These are phyloP conservation scores for Amanita thiersii DNA, from an alignment of 768 basidiomycete genomes.

Conservation along the genomic window DNA sequence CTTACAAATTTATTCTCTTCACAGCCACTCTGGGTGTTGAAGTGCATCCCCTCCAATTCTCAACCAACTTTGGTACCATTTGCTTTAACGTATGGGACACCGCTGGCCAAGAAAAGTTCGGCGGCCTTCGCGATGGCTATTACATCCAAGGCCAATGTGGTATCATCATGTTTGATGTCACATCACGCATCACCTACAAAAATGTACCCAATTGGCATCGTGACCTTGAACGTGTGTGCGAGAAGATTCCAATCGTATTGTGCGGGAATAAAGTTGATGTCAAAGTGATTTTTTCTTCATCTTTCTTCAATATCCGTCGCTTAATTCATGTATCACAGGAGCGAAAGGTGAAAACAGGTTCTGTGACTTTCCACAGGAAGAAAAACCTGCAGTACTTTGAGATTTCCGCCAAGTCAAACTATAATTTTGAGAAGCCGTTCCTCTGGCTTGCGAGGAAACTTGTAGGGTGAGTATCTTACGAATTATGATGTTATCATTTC, in stretches of 20 bases:
- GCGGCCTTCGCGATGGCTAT: conserved; percentile 95
- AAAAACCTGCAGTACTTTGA: conserved; percentile 99
- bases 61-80: conserved; percentile 98
- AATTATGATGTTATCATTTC: background rate
- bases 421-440: conserved; percentile 99
- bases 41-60: conserved; percentile 92
- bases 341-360: conserved; percentile 98
- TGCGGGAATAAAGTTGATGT: conserved; percentile 99
- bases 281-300: conserved; percentile 53
- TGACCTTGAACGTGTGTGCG: conserved; percentile 98
- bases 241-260: conserved; percentile 98
- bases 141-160: conserved; percentile 98
- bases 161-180: conserved; percentile 99
- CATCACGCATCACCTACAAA: conserved; percentile 99
- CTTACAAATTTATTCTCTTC: conserved; percentile 6
- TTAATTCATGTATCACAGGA: conserved; percentile 46
- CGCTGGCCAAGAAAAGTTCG: conserved; percentile 99
- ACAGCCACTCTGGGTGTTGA: conserved; percentile 98
- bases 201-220: conserved; percentile 99
- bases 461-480: conserved; percentile 63
- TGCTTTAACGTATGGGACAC: conserved; percentile 99
- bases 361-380: conserved; percentile 99
- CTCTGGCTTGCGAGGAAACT: conserved; percentile 98
- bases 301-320: conserved; percentile 7
- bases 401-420: conserved; percentile 99